phyloP scores from a whole-genome alignment of 495 filamentous ascomycete genomes.

The Aspergillus asperescens region DNA sequence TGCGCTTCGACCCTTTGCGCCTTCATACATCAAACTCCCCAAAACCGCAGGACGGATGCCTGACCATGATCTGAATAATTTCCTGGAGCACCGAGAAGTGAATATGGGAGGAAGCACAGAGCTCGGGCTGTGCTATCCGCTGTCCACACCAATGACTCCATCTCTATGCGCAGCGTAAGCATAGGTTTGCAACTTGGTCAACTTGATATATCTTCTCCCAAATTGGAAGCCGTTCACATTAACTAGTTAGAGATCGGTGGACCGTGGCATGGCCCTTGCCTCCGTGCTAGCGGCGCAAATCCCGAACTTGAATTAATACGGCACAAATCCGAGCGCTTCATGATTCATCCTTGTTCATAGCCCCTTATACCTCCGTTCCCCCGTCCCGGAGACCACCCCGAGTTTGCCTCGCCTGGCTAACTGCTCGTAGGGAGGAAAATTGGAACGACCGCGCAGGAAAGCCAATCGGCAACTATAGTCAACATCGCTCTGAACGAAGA shows the following conservation, averaged over 20 bases:
- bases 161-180: not conserved
- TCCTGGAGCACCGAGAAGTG: not conserved
- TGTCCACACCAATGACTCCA: not conserved
- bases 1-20: too few relatives aligned
- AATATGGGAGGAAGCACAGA: not conserved
- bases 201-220: too few relatives aligned
- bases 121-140: not conserved
- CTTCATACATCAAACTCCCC: too few relatives aligned
- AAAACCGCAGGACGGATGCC: too few relatives aligned
- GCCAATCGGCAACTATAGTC: too few relatives aligned
- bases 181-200: too few relatives aligned
- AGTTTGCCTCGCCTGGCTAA: too few relatives aligned
- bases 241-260: not conserved
- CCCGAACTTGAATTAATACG: slow-evolving; percentile 1
- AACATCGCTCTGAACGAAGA: not conserved
- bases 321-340: slow-evolving; percentile 6
- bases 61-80: too few relatives aligned
- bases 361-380: not conserved
- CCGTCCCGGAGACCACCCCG: too few relatives aligned
- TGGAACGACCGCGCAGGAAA: too few relatives aligned
- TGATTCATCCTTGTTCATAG: slow-evolving; percentile 7
- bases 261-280: not conserved
- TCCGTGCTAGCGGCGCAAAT: not conserved
- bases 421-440: not conserved
- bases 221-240: too few relatives aligned